Conservation (phyloP, 805 yeast genomes). For the Wickerhamiella cacticola region DNA sequence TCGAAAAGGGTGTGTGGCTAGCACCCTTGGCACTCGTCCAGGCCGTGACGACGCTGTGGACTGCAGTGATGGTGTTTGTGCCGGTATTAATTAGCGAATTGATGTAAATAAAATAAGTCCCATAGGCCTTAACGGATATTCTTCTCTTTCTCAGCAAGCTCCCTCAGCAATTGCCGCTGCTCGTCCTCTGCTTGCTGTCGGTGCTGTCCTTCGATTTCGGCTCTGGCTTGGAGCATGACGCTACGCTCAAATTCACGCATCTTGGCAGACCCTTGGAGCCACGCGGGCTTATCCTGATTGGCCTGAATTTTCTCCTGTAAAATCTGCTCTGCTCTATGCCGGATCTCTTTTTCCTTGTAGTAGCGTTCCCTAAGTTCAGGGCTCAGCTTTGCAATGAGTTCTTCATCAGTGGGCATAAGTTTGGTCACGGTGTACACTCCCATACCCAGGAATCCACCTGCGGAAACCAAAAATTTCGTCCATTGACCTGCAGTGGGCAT, state of each 20-base stretch:
- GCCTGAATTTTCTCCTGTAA: constrained; percentile 20
- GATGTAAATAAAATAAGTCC: background rate
- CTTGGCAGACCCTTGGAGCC: constrained; percentile 24
- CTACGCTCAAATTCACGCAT: constrained; percentile 23
- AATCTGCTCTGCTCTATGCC: constrained; percentile 19
- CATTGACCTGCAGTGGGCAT: constrained; percentile 23
- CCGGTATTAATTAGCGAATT: constrained; percentile 47
- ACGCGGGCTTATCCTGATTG: constrained; percentile 24
- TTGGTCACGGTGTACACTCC: constrained; percentile 65
- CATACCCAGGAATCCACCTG: constrained; percentile 44
- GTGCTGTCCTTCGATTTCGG: constrained; percentile 18
- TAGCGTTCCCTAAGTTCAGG: constrained; percentile 75
- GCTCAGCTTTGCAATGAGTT: constrained; percentile 57
- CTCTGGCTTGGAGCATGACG: constrained; percentile 23
- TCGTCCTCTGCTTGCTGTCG: constrained; percentile 11
- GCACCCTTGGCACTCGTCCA: constrained; percentile 62
- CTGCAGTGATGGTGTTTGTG: constrained; percentile 67
- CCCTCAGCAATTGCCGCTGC: constrained; percentile 19
- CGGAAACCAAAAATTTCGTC: constrained; percentile 36
- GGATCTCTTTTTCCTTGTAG: constrained; percentile 38
- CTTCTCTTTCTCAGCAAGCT: constrained; percentile 23
- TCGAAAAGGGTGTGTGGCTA: constrained; percentile 49
- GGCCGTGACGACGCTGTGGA: constrained; percentile 51
- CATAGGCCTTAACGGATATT: constrained; percentile 5
- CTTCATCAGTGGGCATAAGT: constrained; percentile 77